Evolutionary conservation across 2,329 filamentous ascomycete genomes (phyloP), one percentile per base, ranked within the genome.

Genomic region (Triangularia setosa): DNA sequence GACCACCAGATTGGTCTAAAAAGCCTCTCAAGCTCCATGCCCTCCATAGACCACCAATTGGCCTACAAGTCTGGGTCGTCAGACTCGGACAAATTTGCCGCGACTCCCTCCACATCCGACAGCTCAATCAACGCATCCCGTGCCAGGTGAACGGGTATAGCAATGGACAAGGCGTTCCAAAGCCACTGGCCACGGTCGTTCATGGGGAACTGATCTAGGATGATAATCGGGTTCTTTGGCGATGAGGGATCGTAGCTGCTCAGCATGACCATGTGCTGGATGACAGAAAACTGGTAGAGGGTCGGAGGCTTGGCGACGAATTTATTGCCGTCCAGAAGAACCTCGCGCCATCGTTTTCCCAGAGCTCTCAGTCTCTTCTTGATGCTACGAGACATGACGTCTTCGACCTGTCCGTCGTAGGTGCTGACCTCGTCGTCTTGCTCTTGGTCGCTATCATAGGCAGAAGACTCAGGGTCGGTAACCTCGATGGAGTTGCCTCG

Each of bases 231-330:
- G 66, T 70, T 74, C 61, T 65, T 67, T 3, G 71, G 69, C 0
- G 52, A 62, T 16, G 55, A 65, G 1, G 72, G 58, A 25, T 85
- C 84, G 23, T 80, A 75, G 61, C 83, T 86, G 16, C 74, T 69
- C 21, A 77, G 68, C 62, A 76, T 69, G 12, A 76, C 73, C 75
- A 85, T 72, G 80, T 87, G 75, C 74, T 85, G 66, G 75, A 77
- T 48, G 76, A 86, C 69, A 75, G 84, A 69, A 78, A 86, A 75
- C 6, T 70, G 72, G 63, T 73, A 77, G n/a, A 78, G 69, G 9
- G 75, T 70, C 5, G 75, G 73, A 0, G 74, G 73, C 21, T 67
- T 62, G 14, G 65, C 53, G 57, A 66, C 18, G 28, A 64, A 64
- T 14, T 58, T 52, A 18, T 58, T 63, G 35, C 58, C 33, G 25